These are phyloP conservation scores for Coemansia sp. DNA, from an alignment of 192 early-diverging fungal genomes.

Conservation along the genomic window DNA sequence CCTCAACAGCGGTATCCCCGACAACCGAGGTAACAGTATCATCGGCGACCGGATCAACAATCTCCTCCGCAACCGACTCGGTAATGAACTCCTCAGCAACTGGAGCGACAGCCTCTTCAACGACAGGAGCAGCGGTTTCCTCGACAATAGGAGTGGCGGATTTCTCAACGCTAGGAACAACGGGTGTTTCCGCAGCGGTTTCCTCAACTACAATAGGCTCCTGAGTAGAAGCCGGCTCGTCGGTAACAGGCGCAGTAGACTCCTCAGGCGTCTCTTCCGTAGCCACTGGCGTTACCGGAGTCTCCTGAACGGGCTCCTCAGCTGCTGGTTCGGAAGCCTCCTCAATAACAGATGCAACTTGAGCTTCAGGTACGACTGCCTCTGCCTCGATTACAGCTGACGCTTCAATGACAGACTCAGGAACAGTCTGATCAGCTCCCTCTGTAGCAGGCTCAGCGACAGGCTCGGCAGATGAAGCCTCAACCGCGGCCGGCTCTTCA, in stretches of 20 bases:
- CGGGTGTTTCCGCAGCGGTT: background rate
- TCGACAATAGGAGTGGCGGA: background rate
- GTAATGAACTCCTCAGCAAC: background rate
- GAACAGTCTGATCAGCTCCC: background rate
- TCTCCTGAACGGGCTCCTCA: background rate
- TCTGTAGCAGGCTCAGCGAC: conserved; percentile 7
- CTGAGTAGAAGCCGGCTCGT: background rate
- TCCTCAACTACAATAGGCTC: background rate
- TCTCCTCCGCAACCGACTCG: background rate
- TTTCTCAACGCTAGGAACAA: background rate
- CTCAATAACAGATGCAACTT: conserved; percentile 2
- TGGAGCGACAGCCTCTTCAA: background rate
- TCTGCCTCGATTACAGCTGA: too few species aligned
- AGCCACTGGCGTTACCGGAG: background rate
- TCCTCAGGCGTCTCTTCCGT: background rate
- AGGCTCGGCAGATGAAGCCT: background rate
- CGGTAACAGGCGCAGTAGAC: background rate
- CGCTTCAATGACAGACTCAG: background rate
- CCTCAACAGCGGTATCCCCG: background rate
- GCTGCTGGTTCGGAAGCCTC: background rate
- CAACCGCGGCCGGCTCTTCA: background rate
- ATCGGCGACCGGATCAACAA: background rate
- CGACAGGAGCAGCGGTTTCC: background rate
- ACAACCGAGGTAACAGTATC: background rate
- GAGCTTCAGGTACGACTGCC: background rate